These are phyloP conservation scores for Pseudohalonectria lignicola DNA, from an alignment of 2,329 filamentous ascomycete species.

Conservation along the genomic window DNA sequence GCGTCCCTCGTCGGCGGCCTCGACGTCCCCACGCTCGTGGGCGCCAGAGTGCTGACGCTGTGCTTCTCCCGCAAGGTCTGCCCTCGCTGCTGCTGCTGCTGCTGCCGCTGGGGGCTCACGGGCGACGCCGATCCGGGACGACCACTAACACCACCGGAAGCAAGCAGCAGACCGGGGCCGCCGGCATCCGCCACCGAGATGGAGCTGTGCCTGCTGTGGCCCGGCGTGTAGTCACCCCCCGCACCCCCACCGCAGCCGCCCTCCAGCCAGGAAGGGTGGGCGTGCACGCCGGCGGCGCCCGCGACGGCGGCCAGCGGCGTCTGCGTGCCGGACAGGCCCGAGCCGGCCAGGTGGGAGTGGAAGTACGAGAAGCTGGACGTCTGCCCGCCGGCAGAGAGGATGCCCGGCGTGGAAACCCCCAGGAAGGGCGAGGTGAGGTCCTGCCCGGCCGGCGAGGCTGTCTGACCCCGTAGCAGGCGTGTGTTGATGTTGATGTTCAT, in stretches of 20 bases:
- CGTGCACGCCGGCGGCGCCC: constrained; percentile 48
- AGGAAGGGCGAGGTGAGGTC: constrained; percentile 46
- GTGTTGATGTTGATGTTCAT: constrained; percentile 22
- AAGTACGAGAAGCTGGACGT: constrained; percentile 75
- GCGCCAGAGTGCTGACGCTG: constrained; percentile 50
- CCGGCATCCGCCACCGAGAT: constrained; percentile 15
- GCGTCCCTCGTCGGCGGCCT: constrained; percentile 47
- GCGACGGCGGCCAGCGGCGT: constrained; percentile 73
- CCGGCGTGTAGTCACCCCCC: constrained; percentile 8
- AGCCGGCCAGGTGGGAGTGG: constrained; percentile 59
- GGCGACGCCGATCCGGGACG: no score
- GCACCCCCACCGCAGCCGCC: background rate
- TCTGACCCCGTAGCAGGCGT: constrained; percentile 13
- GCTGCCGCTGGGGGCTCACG: background rate
- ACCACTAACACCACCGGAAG: no score
- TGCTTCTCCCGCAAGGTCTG: constrained; percentile 41
- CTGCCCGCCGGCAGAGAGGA: constrained; percentile 48
- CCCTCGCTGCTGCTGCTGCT: constrained; percentile 11
- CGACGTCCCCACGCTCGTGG: constrained; percentile 40
- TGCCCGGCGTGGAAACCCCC: constrained; percentile 48
- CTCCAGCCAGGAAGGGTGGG: constrained; percentile 25
- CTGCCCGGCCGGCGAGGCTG: constrained; percentile 12
- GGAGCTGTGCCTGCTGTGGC: constrained; percentile 16
- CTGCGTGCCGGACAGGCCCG: constrained; percentile 60
- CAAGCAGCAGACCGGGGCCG: no score